These are phyloP conservation scores for Limnanthes douglasii DNA, from an alignment of 345 rosid species.

Conservation along the genomic window DNA sequence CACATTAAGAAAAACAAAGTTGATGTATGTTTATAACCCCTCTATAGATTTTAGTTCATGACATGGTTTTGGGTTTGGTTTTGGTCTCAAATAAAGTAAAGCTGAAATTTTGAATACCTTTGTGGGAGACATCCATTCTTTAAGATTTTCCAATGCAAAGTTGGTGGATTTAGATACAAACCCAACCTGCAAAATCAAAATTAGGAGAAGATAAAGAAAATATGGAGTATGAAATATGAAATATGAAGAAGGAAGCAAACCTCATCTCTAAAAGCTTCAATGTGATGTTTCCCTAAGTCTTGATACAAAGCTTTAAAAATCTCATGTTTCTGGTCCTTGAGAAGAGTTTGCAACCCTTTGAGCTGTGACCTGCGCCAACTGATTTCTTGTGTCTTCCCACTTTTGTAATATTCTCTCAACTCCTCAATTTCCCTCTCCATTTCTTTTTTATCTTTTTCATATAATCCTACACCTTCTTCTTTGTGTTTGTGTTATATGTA, in stretches of 20 bases:
- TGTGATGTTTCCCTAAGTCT: constrained; percentile 50
- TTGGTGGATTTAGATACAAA: constrained; percentile 23
- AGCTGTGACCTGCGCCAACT: constrained; percentile 50
- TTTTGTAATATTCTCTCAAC: constrained; percentile 19
- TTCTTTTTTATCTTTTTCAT: no score
- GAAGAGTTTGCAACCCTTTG: constrained; percentile 22
- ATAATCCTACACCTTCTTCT: no score
- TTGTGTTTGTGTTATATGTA: no score
- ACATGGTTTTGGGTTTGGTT: no score
- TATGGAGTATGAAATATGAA: no score
- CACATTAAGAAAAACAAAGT: no score
- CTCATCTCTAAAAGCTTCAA: constrained; percentile 52
- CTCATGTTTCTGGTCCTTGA: constrained; percentile 19
- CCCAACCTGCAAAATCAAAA: constrained; percentile 30
- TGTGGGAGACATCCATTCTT: constrained; percentile 37
- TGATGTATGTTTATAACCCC: no score
- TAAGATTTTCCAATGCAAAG: constrained; percentile 21
- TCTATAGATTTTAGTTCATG: no score
- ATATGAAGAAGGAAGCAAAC: no score
- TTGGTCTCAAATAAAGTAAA: no score
- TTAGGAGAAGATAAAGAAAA: no score
- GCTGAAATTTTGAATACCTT: no score
- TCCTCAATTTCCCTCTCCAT: constrained; percentile 18
- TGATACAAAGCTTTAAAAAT: constrained; percentile 24
- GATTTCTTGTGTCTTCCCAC: constrained; percentile 29